These are phyloP conservation scores for Termitomyces sp. DNA, from an alignment of 768 basidiomycete species.

Conservation along the genomic window DNA sequence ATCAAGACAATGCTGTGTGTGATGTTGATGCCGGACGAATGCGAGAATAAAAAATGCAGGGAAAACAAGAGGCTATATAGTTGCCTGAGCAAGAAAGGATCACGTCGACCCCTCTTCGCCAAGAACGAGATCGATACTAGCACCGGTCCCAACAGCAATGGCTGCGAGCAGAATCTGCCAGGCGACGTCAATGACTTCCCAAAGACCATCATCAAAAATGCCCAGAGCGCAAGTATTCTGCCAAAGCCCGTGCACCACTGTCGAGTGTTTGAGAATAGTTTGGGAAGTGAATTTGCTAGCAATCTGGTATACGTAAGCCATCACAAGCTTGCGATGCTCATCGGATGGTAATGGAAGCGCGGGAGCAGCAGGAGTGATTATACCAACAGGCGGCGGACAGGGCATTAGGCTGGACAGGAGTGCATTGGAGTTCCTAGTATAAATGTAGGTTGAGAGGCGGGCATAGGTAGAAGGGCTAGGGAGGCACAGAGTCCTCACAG, in stretches of 20 bases:
- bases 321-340: conserved; percentile 10
- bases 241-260: conserved; percentile 69
- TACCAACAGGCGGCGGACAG: conserved; percentile 26
- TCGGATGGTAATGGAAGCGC: background rate
- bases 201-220: conserved; percentile 57
- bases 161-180: conserved; percentile 68
- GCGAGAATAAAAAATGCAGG: background rate
- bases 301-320: conserved; percentile 26
- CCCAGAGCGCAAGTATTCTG: conserved; percentile 68
- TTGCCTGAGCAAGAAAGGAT: background rate
- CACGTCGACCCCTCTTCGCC: background rate
- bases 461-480: conserved; percentile 61
- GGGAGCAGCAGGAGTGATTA: conserved; percentile 7
- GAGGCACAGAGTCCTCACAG: conserved; percentile 58
- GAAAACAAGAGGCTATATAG: background rate
- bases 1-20: background rate
- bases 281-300: conserved; percentile 37
- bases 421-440: conserved; percentile 48
- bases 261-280: conserved; percentile 40
- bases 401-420: conserved; percentile 51
- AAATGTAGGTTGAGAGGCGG: conserved; percentile 57
- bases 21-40: background rate
- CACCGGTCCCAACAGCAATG: conserved; percentile 45
- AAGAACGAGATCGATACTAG: conserved; percentile 17
- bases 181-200: conserved; percentile 60